A percentile compares a stretch with the other conserved stretches of the same genome.
Evolutionary conservation across 495 filamentous ascomycete species (phyloP).

Genomic region (Penicillium parvum): DNA sequence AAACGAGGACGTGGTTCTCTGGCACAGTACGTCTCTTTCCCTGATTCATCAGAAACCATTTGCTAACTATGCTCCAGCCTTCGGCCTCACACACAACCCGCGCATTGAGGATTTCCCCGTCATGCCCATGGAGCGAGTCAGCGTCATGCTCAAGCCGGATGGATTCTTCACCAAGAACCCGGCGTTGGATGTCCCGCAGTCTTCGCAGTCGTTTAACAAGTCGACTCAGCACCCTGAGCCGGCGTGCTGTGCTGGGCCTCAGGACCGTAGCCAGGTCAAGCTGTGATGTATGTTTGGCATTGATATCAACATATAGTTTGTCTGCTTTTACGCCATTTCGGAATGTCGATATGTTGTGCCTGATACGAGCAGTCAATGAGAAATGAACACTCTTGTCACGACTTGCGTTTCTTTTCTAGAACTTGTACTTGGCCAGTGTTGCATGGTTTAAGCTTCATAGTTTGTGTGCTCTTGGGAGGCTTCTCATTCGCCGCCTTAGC

Average conservation of each 20-base stretch:
- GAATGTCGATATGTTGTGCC: too few relatives aligned
- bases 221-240: slow-evolving; percentile 37
- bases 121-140: slow-evolving; percentile 52
- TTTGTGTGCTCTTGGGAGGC: too few relatives aligned
- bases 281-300: slow-evolving; percentile 10
- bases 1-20: slow-evolving; percentile 40
- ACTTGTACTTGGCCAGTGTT: too few relatives aligned
- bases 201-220: slow-evolving; percentile 35
- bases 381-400: too few relatives aligned
- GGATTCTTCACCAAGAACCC: slow-evolving; percentile 77
- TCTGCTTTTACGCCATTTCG: neutral
- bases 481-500: too few relatives aligned
- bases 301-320: neutral
- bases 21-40: slow-evolving; percentile 36
- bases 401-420: too few relatives aligned
- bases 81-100: slow-evolving; percentile 59
- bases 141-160: slow-evolving; percentile 61
- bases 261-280: slow-evolving; percentile 30
- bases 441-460: too few relatives aligned
- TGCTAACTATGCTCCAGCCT: slow-evolving; percentile 32
- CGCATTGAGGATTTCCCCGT: slow-evolving; percentile 62
- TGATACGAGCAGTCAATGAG: too few relatives aligned
- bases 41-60: neutral
- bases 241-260: slow-evolving; percentile 26
- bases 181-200: slow-evolving; percentile 59